Percentiles rank a stretch among this genome's conserved stretches.
Conservation (phyloP, 495 filamentous ascomycete genomes). For the Tuber magnatum region DNA sequence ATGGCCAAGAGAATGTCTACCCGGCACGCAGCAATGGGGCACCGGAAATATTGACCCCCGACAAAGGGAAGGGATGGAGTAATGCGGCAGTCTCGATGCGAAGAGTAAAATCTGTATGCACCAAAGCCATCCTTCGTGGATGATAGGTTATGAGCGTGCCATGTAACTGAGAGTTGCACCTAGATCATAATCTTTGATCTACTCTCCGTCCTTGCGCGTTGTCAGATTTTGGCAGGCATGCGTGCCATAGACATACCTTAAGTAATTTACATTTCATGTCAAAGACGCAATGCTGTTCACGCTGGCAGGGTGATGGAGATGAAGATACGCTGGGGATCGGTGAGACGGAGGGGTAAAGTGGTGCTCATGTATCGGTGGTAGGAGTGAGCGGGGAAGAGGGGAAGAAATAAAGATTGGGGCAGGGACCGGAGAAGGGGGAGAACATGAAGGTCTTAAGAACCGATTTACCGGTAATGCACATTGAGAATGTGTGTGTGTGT, state of each 20-base stretch:
- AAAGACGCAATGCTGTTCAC: neutral
- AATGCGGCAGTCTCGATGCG: neutral
- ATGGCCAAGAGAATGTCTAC: neutral
- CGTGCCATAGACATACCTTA: neutral
- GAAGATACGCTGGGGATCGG: neutral
- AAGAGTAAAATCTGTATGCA: neutral
- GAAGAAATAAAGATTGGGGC: neutral
- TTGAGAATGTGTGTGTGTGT: neutral
- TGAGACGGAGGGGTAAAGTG: neutral
- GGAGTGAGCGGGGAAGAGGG: neutral
- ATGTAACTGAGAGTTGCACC: conserved; percentile 1
- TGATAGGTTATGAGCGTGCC: conserved; percentile 4
- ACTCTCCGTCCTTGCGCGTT: neutral
- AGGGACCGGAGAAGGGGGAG: neutral
- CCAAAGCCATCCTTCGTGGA: neutral
- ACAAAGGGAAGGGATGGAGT: neutral
- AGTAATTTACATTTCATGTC: neutral
- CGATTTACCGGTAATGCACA: neutral
- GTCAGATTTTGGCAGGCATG: neutral
- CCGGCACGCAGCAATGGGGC: neutral
- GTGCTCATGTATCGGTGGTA: neutral
- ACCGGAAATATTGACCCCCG: neutral
- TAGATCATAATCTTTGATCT: neutral
- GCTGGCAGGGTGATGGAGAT: neutral
- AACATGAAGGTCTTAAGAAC: neutral